Conservation (phyloP, 179 eudicot genomes). For the Beta lomatogona region DNA sequence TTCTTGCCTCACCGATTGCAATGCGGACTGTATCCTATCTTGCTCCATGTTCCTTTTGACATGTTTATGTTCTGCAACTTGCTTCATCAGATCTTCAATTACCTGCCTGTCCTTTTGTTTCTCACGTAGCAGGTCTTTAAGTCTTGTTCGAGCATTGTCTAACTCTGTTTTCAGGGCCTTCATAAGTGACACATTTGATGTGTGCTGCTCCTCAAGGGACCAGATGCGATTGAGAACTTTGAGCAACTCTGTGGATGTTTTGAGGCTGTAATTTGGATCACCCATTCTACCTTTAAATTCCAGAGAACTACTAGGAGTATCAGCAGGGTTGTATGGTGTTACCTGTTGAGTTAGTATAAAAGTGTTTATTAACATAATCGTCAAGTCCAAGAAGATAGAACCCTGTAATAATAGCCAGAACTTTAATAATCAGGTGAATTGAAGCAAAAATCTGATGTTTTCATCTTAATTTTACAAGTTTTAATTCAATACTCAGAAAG, state of each 20-base stretch:
- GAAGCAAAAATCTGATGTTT: background rate
- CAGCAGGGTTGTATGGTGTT: constrained; percentile 72
- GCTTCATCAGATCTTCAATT: constrained; percentile 75
- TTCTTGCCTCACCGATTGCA: constrained; percentile 75
- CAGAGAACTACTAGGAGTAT: constrained; percentile 73
- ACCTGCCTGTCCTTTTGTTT: constrained; percentile 71
- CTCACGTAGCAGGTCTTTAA: constrained; percentile 68
- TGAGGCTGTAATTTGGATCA: constrained; percentile 60
- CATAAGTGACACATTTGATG: constrained; percentile 59
- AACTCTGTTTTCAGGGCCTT: constrained; percentile 75
- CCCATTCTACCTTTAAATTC: constrained; percentile 60
- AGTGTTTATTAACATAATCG: background rate
- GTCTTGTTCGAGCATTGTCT: constrained; percentile 54
- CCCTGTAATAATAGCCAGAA: background rate
- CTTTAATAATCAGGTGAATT: background rate
- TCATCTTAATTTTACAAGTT: background rate
- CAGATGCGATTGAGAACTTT: constrained; percentile 92
- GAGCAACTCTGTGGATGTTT: constrained; percentile 92
- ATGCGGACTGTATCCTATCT: constrained; percentile 57
- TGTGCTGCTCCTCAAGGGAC: constrained; percentile 92
- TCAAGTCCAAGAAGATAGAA: background rate
- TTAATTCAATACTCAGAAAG: background rate
- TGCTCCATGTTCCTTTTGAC: constrained; percentile 58
- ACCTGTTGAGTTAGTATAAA: constrained; percentile 45
- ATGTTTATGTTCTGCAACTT: constrained; percentile 58